phyloP scores from a whole-genome alignment of 371 early-diverging fungal genomes.

The Dinochytrium kinnereticum region DNA sequence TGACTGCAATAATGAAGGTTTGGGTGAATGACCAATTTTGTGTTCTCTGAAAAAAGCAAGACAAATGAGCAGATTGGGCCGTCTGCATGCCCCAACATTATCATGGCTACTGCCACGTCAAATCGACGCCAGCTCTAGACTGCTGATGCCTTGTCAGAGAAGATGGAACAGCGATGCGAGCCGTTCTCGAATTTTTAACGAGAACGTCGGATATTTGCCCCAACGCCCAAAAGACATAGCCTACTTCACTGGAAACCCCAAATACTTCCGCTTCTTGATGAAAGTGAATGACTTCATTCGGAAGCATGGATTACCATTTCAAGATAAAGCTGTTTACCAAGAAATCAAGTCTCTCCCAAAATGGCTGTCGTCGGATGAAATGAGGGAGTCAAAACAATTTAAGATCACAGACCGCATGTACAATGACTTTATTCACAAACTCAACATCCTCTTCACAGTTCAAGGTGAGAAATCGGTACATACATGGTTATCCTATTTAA shows the following conservation, averaged over 20 bases:
- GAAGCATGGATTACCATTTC: slow-evolving; percentile 34
- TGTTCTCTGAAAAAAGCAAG: no score
- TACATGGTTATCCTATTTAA: background rate
- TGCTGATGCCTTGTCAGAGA: background rate
- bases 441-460: slow-evolving; percentile 44
- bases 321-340: slow-evolving; percentile 22
- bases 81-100: no score
- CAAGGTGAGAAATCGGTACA: slow-evolving; percentile 26
- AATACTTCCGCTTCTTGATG: slow-evolving; percentile 76
- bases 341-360: slow-evolving; percentile 4
- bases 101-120: no score
- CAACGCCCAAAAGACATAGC: slow-evolving; percentile 33
- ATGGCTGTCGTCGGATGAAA: slow-evolving; percentile 42
- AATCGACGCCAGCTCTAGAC: no score
- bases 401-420: slow-evolving; percentile 38
- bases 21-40: no score
- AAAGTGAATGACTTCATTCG: slow-evolving; percentile 67
- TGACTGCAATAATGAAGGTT: no score
- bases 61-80: no score
- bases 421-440: slow-evolving; percentile 40
- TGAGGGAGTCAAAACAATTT: slow-evolving; percentile 34
- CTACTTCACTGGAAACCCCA: slow-evolving; percentile 89
- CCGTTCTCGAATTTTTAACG: background rate
- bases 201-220: background rate
- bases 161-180: background rate